A percentile compares a stretch with the other conserved stretches of the same genome.
Conservation (phyloP, 306 rosid genomes). For the Rosa multiflora region DNA sequence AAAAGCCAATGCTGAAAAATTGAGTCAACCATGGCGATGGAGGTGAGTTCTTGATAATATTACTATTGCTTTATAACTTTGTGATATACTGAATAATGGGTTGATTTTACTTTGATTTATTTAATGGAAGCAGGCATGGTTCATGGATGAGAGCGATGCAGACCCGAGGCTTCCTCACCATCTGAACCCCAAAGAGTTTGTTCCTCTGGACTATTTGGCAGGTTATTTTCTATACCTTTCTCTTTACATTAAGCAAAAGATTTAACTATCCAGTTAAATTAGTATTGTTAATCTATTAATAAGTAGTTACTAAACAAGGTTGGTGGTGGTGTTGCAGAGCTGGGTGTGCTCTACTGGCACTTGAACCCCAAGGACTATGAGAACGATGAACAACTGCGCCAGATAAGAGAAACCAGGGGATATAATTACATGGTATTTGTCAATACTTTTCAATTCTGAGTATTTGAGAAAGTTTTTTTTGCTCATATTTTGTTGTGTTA, state of each 20-base stretch:
- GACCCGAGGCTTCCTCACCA: conserved; percentile 83
- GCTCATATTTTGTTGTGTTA: background rate
- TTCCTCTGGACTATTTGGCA: conserved; percentile 55
- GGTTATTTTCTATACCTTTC: conserved; percentile 33
- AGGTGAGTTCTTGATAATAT: conserved; percentile 40
- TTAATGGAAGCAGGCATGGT: conserved; percentile 65
- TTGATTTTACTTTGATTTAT: background rate
- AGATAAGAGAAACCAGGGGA: conserved; percentile 71
- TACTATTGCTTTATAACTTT: background rate
- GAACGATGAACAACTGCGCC: conserved; percentile 60
- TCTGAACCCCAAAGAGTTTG: conserved; percentile 48
- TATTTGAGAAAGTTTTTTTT: background rate
- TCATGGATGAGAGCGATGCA: conserved; percentile 61
- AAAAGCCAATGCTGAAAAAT: background rate
- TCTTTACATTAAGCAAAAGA: background rate
- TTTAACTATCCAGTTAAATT: background rate
- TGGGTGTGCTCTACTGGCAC: conserved; percentile 58
- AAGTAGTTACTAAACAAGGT: background rate
- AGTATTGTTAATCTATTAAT: background rate
- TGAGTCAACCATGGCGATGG: conserved; percentile 47
- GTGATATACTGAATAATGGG: background rate
- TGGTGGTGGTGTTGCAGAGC: conserved; percentile 33
- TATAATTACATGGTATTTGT: conserved; percentile 70
- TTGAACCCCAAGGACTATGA: conserved; percentile 48
- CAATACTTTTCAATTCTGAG: background rate